Conservation (phyloP, 306 rosid species). For the Cyamopsis tetragonoloba region DNA sequence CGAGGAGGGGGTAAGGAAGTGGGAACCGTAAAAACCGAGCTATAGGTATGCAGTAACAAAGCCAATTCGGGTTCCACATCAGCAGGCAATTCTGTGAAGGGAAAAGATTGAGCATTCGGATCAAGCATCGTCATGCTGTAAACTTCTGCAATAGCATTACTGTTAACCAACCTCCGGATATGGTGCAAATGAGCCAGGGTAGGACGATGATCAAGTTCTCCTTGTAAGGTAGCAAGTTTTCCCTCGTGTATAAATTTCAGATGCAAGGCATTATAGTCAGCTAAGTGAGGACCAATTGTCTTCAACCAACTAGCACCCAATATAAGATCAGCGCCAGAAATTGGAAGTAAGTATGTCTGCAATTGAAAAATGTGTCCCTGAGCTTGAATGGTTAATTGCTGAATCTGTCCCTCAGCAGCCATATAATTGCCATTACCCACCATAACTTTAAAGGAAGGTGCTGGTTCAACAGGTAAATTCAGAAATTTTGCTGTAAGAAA, state of each 20-base stretch:
- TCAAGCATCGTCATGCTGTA: neutral
- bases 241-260: neutral
- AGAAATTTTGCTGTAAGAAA: too few species aligned
- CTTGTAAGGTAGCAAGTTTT: neutral
- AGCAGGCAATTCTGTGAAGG: too few species aligned
- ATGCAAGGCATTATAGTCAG: neutral
- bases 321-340: neutral
- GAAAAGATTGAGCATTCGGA: too few species aligned
- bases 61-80: too few species aligned
- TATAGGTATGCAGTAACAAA: too few species aligned
- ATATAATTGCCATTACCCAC: neutral
- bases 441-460: too few species aligned
- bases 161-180: neutral
- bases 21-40: too few species aligned
- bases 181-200: neutral
- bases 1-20: too few species aligned
- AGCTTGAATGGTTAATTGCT: neutral
- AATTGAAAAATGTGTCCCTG: neutral
- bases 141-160: neutral
- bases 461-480: too few species aligned
- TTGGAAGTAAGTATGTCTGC: neutral
- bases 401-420: neutral
- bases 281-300: neutral
- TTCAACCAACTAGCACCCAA: neutral
- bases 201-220: neutral